Base-by-base conservation (phyloP, 805 yeast species). In the Candida coleopterorum region DNA sequence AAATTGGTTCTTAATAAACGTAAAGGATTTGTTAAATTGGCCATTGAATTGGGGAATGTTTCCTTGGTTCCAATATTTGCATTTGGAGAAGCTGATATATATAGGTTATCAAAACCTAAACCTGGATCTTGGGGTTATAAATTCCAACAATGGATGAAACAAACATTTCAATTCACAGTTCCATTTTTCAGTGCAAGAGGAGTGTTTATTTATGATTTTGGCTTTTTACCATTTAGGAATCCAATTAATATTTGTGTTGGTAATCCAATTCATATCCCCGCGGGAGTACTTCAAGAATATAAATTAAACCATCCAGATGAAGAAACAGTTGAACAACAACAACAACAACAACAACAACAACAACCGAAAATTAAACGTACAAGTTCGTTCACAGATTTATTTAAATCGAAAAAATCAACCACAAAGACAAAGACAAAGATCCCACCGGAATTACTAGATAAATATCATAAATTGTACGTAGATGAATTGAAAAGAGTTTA, bases 161-260 rank as follows among this genome's bases (percentile, higher is more conserved):
- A 65, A 20, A 68, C 62, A 25, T 71, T 79, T 36, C 93, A 90
- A 1, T 90, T 90, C 59, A 89, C 98, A 0, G 51, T 93, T 4
- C 98, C 98, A 1, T 75, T 93, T 33, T 84, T 93, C 62, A 81
- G 85, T 54, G 96, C 96, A 1, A 69, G 97, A 30, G 97, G 97
- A 0, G 69, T 93, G 1, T 89, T 90, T 61, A 86, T 90, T 50
- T 85, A 89, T 50, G 96, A 88, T 54, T 85, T 84, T 62, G 98
- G 98, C 0, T 61, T 93, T 21, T 59, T 93, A 39, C 97, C 98
- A 2, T 89, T 77, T 55, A 70, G 97, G 46, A 74, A 81, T 36
- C 85, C 85, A 2, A 80, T 93, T 38, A 72, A 85, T 43, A 70
- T 93, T 10, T 94, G 85, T 40, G 64, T 78, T 23, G 95, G 94